These are phyloP conservation scores for Lipomyces starkeyi DNA, from an alignment of 805 yeast species.

Conservation along the genomic window DNA sequence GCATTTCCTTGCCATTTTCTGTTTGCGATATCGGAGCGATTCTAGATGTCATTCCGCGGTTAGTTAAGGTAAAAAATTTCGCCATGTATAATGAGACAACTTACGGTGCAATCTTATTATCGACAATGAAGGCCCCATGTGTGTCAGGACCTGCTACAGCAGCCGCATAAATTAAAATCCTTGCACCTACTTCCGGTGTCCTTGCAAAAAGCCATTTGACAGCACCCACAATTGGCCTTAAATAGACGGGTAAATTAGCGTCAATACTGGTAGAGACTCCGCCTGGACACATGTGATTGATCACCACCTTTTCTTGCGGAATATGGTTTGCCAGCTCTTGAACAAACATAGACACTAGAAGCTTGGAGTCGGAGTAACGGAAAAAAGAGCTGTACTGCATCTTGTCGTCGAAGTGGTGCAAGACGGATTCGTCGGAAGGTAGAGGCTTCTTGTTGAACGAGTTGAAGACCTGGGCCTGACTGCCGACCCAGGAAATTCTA, in stretches of 20 bases:
- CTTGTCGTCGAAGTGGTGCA: conserved; percentile 13
- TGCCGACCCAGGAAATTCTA: conserved; percentile 12
- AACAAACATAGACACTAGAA: conserved; percentile 12
- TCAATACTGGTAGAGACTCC: neutral
- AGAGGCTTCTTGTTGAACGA: conserved; percentile 5
- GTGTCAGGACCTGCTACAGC: conserved; percentile 14
- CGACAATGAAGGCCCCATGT: conserved; percentile 13
- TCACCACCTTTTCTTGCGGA: conserved; percentile 4
- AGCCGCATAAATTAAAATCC: conserved; percentile 9
- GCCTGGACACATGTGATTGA: conserved; percentile 13
- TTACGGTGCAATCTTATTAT: conserved; percentile 9
- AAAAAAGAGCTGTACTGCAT: neutral
- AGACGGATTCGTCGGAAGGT: conserved; percentile 2
- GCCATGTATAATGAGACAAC: neutral
- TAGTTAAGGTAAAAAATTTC: neutral
- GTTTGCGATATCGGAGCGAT: neutral
- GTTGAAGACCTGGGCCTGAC: neutral
- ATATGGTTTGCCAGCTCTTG: conserved; percentile 10
- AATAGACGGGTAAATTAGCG: neutral
- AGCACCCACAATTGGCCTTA: neutral
- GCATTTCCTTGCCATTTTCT: conserved; percentile 11
- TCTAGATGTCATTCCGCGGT: neutral
- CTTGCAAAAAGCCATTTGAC: neutral
- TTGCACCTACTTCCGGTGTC: conserved; percentile 12
- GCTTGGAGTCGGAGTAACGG: conserved; percentile 6